Evolutionary conservation across 305 asterid genomes (phyloP), one percentile per base, ranked within the genome.

Genomic region (Andrographis paniculata): DNA sequence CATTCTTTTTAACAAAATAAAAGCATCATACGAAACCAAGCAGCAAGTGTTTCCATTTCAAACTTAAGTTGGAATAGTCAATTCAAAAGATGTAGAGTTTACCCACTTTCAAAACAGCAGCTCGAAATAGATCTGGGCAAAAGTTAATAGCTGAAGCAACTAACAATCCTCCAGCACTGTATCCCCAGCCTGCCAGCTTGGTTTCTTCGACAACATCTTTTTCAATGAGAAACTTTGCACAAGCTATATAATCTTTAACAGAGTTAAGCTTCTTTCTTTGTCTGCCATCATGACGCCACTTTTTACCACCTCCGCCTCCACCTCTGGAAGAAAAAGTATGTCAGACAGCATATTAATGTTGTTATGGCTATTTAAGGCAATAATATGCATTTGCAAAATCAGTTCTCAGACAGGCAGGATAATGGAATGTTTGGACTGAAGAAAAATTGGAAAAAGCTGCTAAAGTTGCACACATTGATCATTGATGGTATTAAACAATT

Each of bases 131-230:
- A 67, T 75, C 72, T 51, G 96, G 99, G 65, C 68, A 58, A 28
- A 52, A 61, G 66, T 83, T 83, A 40, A 91, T 79, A 18, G 96
- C 99, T 31, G 94, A 84, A 69, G 96, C 96, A 66, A 83, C 93
- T 65, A 91, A 56, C 50, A 81, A 69, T 40, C 99, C 95, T 55
- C 99, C 96, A 52, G 95, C 95, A 69, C 99, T 91, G 65, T 80
- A 81, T 68, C 99, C 96, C 95, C 96, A 79, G 50, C 93, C 99
- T 56, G 93, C 95, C 59, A 91, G 79, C 75, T 77, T 87, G 61
- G 70, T 72, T 46, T 73, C 93, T 67, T 73, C 73, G 51, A 91
- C 95, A 17, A 87, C 60, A 58, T 62, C 71, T 63, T 56, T 73
- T 63, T 79, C 93, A 40, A 80, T 55, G 36, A 91, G 74, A 76